Percentiles rank a stretch among this genome's conserved stretches.
Conservation (phyloP, 2,329 filamentous ascomycete species). For the Diaporthe batatas region DNA sequence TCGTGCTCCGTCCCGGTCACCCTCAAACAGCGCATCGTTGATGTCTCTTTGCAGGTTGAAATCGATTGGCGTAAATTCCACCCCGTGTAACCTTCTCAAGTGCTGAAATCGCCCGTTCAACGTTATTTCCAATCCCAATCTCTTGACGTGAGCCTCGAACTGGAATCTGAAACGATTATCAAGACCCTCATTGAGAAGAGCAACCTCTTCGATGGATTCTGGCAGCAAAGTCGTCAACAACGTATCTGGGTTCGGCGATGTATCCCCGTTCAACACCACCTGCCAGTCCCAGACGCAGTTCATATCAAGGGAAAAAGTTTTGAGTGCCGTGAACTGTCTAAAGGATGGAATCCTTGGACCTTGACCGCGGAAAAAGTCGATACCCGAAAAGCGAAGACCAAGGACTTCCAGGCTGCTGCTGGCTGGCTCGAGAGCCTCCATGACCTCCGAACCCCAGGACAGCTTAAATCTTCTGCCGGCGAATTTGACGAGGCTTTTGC, state of each 20-base stretch:
- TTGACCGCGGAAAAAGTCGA: no score
- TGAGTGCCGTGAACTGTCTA: neutral
- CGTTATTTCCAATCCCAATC: neutral
- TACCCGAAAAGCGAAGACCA: no score
- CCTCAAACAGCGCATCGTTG: no score
- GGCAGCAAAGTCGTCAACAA: neutral
- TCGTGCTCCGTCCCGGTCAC: no score
- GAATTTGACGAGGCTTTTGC: neutral
- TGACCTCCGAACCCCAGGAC: neutral
- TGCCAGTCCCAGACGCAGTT: neutral
- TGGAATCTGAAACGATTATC: neutral
- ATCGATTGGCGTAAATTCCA: neutral
- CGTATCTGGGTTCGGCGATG: neutral
- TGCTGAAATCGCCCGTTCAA: neutral
- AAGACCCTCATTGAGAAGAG: neutral
- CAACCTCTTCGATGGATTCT: neutral
- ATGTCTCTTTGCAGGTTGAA: no score
- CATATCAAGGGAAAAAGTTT: neutral
- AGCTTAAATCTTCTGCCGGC: neutral
- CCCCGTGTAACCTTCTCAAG: neutral
- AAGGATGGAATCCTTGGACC: neutral
- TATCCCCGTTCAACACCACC: no score
- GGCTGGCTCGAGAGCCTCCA: neutral
- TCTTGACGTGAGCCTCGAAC: neutral
- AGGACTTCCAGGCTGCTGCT: neutral